Percentiles rank a stretch among this genome's conserved stretches.
These are phyloP conservation scores for Blastocystis sp. DNA, from an alignment of 352 stramenopile genomes.

Conservation along the genomic window DNA sequence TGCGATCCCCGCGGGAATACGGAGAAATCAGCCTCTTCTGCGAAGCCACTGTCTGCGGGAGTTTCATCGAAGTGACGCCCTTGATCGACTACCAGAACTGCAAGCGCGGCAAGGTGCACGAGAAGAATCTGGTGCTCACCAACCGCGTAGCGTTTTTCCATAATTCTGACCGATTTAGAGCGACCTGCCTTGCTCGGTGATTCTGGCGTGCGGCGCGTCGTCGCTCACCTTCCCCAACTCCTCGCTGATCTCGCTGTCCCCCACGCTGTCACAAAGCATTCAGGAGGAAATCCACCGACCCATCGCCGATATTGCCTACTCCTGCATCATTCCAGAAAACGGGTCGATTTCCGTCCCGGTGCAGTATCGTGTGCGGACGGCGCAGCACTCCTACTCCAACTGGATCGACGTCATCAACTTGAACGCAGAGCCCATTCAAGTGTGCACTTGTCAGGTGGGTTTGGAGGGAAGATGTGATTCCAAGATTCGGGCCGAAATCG, in stretches of 20 bases:
- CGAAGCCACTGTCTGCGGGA: background rate
- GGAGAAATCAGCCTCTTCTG: constrained; percentile 64
- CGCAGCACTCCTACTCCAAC: constrained; percentile 17
- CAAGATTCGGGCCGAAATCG: constrained; percentile 59
- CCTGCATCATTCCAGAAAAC: constrained; percentile 39
- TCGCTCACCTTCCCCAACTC: constrained; percentile 36
- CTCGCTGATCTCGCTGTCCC: background rate
- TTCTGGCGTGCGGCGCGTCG: constrained; percentile 22
- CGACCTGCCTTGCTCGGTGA: background rate
- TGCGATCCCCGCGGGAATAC: constrained; percentile 56
- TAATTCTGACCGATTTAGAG: constrained; percentile 7
- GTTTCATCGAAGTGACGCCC: background rate
- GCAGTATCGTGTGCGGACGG: constrained; percentile 6
- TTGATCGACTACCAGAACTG: constrained; percentile 19
- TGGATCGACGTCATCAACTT: constrained; percentile 52
- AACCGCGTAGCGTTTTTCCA: constrained; percentile 8
- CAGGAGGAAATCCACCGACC: constrained; percentile 5
- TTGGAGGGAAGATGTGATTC: background rate
- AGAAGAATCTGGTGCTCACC: background rate
- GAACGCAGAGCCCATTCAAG: background rate
- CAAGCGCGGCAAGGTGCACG: constrained; percentile 6
- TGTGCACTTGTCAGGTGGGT: constrained; percentile 7
- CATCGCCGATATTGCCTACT: constrained; percentile 59
- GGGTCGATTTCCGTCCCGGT: constrained; percentile 26
- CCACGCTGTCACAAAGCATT: background rate